Conservation (phyloP, 441 rosid genomes). For the Brassica hybrid region DNA sequence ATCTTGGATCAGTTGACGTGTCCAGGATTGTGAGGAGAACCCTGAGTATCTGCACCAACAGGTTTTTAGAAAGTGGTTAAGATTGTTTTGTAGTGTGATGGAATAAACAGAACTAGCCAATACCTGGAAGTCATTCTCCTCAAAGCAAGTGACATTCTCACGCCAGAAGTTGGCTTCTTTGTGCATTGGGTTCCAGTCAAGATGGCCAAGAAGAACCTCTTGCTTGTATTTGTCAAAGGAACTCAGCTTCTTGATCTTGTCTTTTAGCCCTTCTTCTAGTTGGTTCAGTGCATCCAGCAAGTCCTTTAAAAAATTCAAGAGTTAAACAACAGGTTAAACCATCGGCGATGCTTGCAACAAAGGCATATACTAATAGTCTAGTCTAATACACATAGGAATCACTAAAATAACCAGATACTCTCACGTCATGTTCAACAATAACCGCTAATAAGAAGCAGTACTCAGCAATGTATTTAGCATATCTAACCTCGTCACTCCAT, state of each 20-base stretch:
- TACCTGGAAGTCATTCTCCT: slow-evolving; percentile 12
- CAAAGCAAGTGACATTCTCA: slow-evolving; percentile 5
- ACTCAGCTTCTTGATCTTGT: slow-evolving; percentile 6
- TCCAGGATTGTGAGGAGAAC: slow-evolving; percentile 92
- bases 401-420: neutral
- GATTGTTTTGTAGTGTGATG: neutral
- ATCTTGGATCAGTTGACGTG: slow-evolving; percentile 84
- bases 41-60: slow-evolving; percentile 74
- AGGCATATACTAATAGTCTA: neutral
- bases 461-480: slow-evolving; percentile 15
- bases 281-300: slow-evolving; percentile 10
- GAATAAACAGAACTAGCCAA: neutral
- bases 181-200: slow-evolving; percentile 14
- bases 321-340: neutral
- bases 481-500: slow-evolving; percentile 98
- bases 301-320: neutral
- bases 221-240: neutral
- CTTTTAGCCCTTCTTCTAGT: slow-evolving; percentile 11
- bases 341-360: neutral
- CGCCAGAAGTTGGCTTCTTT: slow-evolving; percentile 1
- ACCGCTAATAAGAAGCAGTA: neutral
- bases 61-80: neutral
- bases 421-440: neutral
- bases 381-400: neutral
- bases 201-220: slow-evolving; percentile 10